These are phyloP conservation scores for Grifola frondosa DNA, from an alignment of 1,284 basidiomycete genomes.

Conservation along the genomic window DNA sequence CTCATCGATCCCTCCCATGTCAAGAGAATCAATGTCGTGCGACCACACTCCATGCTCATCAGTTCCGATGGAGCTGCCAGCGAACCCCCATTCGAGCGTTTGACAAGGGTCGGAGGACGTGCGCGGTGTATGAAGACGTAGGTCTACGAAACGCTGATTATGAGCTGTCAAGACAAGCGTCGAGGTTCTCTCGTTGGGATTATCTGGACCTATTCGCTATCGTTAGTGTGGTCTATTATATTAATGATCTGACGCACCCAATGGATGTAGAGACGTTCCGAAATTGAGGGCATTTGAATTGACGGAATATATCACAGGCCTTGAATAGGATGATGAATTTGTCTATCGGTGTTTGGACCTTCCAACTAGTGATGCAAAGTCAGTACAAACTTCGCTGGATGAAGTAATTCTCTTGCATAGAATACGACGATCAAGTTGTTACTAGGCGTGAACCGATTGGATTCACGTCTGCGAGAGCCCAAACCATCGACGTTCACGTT, in stretches of 20 bases:
- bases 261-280: conserved; percentile 16
- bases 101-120: background rate
- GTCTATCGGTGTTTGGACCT: too few relatives aligned
- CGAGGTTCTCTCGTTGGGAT: conserved; percentile 15
- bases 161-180: conserved; percentile 17
- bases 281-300: too few relatives aligned
- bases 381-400: too few relatives aligned
- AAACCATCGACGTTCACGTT: too few relatives aligned
- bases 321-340: too few relatives aligned
- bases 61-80: conserved; percentile 14
- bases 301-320: too few relatives aligned
- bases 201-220: conserved; percentile 10
- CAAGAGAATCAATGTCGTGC: conserved; percentile 21
- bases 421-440: too few relatives aligned
- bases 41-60: conserved; percentile 13
- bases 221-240: background rate
- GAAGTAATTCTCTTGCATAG: too few relatives aligned
- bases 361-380: too few relatives aligned
- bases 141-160: conserved; percentile 15
- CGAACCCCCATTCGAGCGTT: conserved; percentile 15
- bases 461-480: too few relatives aligned
- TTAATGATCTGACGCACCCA: conserved; percentile 10
- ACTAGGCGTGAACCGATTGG: too few relatives aligned
- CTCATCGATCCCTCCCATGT: conserved; percentile 14
- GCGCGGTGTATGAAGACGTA: conserved; percentile 9